Base-by-base conservation (phyloP, 2,329 filamentous ascomycete species). In the Aspergillus sp. region DNA sequence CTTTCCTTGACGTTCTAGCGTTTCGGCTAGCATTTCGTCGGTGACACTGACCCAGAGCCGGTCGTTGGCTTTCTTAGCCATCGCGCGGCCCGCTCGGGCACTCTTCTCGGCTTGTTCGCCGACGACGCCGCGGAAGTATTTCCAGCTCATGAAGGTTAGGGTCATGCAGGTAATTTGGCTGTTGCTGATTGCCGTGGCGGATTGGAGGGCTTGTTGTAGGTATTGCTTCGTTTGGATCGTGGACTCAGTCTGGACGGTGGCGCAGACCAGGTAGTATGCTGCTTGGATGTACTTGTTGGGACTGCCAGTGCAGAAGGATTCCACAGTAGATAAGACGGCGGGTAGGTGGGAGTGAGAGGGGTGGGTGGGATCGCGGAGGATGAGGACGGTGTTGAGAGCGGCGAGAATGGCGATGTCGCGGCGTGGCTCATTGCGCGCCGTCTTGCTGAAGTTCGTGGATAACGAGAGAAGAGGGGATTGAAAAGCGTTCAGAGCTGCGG, bases 61-160 rank as follows among this genome's bases (percentile, higher is more conserved):
- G 70, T 91, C 91, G 21, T 89, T 88, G 66, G 87, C 89, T 72
- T 86, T 85, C 65, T 85, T 84, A 5, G 89, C 89, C 78, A 91
- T 88, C 45, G 84, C 84, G 23, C 84, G 83, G 23, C 87, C 89
- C 0, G 90, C 90, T 64, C 85, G 84, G 4, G 89, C 89, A 70
- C 89, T 91, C 77, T 92, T 92, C 61, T 91, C 82, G 0, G 90
- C 89, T 74, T 93, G 90, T 60, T 90, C 89, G 53, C 92, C 92
- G 4, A 96, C 87, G 13, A 93, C 89, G 61, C 90, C 89, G 49
- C 89, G 88, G 75, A 93, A 97, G 70, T 97, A 90, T 55, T 88
- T 86, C 70, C 85, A 87, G 55, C 90, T 89, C 90, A 97, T 96
- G 65, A 95, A 88, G 67, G 88, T 92, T 61, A 97, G 85, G 5